Base-by-base conservation (phyloP, 2,329 filamentous ascomycete genomes). In the Penicillium sp. region DNA sequence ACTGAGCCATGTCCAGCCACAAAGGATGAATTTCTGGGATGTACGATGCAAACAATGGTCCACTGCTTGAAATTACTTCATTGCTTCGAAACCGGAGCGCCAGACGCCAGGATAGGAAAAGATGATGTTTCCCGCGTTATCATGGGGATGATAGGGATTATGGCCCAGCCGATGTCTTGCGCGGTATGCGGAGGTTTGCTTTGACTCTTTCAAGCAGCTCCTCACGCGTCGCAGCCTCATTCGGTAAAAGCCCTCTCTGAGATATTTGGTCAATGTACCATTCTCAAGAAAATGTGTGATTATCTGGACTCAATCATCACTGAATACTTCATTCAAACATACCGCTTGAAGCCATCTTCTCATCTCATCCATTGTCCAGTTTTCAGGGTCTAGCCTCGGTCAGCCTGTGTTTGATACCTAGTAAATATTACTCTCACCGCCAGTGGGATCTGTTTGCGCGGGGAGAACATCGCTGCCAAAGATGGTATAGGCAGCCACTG, bases 401-500 rank as follows among this genome's bases (percentile, higher is more conserved):
- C 55, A 66, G 61, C 44, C 43, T 50, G 24, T 44, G 43, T 45
- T 38, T 32, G 29, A 22, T 44, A 49, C 31, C 13, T 35, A 26
- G 29, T 29, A 7, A 7, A 18, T 7, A 22, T 22, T 45, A 13
- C 22, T 31, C 57, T 57, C 85, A 78, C 90, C 82, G 58, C 92
- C 92, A 29, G 79, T 89, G n/a, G 92, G 91, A 70, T 96, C 92
- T 46, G 79, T 58, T 62, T 86, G 79, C 4, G 83, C 74, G 1
- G 92, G 92, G 67, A 97, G 96, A 68, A 97, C 83, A 61, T 93
- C 90, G 51, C 85, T 82, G 55, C 91, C 91, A 87, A 89, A 95
- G 66, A 97, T 93, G 18, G 85, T 83, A 88, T 89, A 96, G 40
- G 85, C 85, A 16, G 91, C 89, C 2, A 89, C 91, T 2, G 89